Evolutionary conservation across 176 grass and related monocot species (phyloP).

Genomic region (Secale cereale): DNA sequence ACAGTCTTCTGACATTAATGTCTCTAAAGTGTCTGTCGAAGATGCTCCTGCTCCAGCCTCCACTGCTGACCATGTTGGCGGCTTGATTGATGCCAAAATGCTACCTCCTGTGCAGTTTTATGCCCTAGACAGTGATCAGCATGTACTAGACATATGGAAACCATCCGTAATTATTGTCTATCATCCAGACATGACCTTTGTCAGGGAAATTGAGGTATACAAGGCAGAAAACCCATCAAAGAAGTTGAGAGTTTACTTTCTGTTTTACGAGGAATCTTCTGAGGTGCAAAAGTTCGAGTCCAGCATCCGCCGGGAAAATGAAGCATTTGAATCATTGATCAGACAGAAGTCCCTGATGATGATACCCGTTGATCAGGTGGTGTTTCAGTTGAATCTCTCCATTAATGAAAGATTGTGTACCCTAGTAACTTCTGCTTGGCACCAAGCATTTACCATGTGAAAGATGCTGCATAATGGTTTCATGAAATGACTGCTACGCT

Average conservation of each 20-base stretch:
- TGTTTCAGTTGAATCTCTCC: slow-evolving; percentile 19
- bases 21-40: slow-evolving; percentile 23
- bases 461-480: neutral
- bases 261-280: slow-evolving; percentile 94
- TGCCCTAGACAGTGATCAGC: slow-evolving; percentile 78
- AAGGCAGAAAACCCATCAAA: slow-evolving; percentile 75
- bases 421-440: slow-evolving; percentile 10
- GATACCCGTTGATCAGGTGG: slow-evolving; percentile 89
- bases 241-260: slow-evolving; percentile 84
- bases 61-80: neutral
- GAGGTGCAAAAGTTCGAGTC: slow-evolving; percentile 90
- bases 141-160: slow-evolving; percentile 73
- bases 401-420: neutral
- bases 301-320: slow-evolving; percentile 84
- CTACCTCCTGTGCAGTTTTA: slow-evolving; percentile 85
- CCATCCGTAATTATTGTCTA: slow-evolving; percentile 85
- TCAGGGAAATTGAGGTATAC: slow-evolving; percentile 94
- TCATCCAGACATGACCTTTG: slow-evolving; percentile 93
- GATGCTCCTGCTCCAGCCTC: slow-evolving; percentile 4
- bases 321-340: slow-evolving; percentile 92
- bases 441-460: slow-evolving; percentile 17
- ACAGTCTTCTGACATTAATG: slow-evolving; percentile 10
- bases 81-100: slow-evolving; percentile 36
- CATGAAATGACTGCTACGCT: neutral
- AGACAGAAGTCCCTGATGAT: slow-evolving; percentile 96